These are phyloP conservation scores for Pichia californica DNA, from an alignment of 805 yeast genomes.

Conservation along the genomic window DNA sequence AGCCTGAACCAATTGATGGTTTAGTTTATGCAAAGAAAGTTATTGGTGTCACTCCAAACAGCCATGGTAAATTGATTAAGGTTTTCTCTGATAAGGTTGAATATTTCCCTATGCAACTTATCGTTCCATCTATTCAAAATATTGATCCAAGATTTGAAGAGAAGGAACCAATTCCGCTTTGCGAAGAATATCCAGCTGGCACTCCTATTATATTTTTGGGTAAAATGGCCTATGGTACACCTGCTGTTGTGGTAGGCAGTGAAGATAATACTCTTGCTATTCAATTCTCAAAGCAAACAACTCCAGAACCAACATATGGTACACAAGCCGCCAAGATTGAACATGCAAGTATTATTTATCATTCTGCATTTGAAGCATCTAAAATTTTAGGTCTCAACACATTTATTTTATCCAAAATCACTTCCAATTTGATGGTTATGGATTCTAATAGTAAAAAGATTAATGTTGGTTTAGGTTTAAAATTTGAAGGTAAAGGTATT, in stretches of 20 bases:
- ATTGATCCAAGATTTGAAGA: slow-evolving; percentile 70
- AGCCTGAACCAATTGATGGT: slow-evolving; percentile 36
- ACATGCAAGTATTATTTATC: slow-evolving; percentile 47
- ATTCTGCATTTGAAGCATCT: slow-evolving; percentile 59
- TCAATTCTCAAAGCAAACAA: slow-evolving; percentile 46
- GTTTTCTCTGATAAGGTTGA: slow-evolving; percentile 51
- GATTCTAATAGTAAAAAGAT: slow-evolving; percentile 44
- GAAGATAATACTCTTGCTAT: slow-evolving; percentile 35
- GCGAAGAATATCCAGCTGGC: slow-evolving; percentile 72
- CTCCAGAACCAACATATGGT: slow-evolving; percentile 64
- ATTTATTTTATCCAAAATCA: slow-evolving; percentile 65
- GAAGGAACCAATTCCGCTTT: slow-evolving; percentile 68
- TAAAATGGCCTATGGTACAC: slow-evolving; percentile 80
- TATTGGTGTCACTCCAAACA: slow-evolving; percentile 66
- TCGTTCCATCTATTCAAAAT: slow-evolving; percentile 68
- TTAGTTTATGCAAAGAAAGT: slow-evolving; percentile 69
- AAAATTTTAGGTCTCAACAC: slow-evolving; percentile 51
- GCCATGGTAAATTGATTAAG: slow-evolving; percentile 71
- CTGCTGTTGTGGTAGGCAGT: slow-evolving; percentile 61
- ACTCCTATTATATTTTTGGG: slow-evolving; percentile 76
- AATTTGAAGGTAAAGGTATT: slow-evolving; percentile 69
- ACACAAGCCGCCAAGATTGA: slow-evolving; percentile 53
- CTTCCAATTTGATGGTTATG: slow-evolving; percentile 63
- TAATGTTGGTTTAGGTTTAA: slow-evolving; percentile 79
- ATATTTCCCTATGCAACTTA: slow-evolving; percentile 67